phyloP scores from a whole-genome alignment of 345 rosid species.

The Bruguiera parviflora region DNA sequence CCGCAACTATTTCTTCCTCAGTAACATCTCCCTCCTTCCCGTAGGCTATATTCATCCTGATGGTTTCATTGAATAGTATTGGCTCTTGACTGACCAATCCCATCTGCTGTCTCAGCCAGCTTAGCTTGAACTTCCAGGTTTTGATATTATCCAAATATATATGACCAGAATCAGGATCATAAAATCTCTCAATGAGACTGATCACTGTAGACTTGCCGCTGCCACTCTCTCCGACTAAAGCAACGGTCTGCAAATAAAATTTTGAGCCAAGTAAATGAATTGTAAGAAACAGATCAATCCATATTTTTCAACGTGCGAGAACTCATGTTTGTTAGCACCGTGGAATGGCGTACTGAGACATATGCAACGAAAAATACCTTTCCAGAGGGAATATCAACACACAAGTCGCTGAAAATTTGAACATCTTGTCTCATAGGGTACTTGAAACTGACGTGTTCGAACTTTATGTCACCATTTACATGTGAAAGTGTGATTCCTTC shows the following conservation, averaged over 20 bases:
- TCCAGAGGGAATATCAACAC: slow-evolving; percentile 63
- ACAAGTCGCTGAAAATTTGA: slow-evolving; percentile 60
- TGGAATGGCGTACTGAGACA: not conserved
- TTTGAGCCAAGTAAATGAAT: not conserved
- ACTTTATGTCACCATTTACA: slow-evolving; percentile 54
- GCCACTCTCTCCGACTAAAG: slow-evolving; percentile 74
- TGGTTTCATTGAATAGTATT: slow-evolving; percentile 61
- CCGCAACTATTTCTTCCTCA: slow-evolving; percentile 53
- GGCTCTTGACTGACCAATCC: slow-evolving; percentile 80
- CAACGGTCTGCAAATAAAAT: slow-evolving; percentile 44
- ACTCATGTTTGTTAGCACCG: not conserved
- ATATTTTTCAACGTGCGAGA: not conserved
- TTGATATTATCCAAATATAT: slow-evolving; percentile 41
- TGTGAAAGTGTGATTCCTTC: slow-evolving; percentile 49
- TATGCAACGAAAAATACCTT: slow-evolving; percentile 39
- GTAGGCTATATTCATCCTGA: slow-evolving; percentile 54
- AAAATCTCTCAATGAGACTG: slow-evolving; percentile 63
- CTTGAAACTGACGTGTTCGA: slow-evolving; percentile 67
- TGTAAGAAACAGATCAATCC: not conserved
- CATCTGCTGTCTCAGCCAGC: slow-evolving; percentile 71
- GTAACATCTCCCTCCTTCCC: slow-evolving; percentile 48
- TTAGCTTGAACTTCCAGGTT: slow-evolving; percentile 40
- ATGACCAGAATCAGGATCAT: slow-evolving; percentile 62
- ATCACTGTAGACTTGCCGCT: slow-evolving; percentile 77
- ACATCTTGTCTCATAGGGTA: slow-evolving; percentile 70